Percentiles rank a stretch among this genome's conserved stretches.
Evolutionary conservation across 768 basidiomycete species (phyloP).

Genomic region (Aureoboletus auriporus): DNA sequence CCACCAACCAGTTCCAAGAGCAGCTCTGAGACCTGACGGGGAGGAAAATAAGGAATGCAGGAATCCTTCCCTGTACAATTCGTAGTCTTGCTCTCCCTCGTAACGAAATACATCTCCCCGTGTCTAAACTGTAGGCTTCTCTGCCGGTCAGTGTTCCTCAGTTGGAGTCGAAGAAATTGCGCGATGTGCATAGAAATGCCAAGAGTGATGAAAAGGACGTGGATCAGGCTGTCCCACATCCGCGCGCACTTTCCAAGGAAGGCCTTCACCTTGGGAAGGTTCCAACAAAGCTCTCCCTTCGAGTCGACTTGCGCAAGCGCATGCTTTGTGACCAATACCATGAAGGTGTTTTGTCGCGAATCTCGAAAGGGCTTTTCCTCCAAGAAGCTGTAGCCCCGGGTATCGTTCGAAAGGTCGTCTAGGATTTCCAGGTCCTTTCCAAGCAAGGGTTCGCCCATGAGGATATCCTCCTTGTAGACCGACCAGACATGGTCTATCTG

Average conservation of each 20-base stretch:
- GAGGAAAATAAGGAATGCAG: not conserved
- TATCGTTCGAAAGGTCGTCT: not conserved
- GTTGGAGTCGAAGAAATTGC: not conserved
- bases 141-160: not conserved
- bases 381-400: not conserved
- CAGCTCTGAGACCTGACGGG: not conserved
- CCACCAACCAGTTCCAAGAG: not conserved
- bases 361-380: not conserved
- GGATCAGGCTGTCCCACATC: not conserved
- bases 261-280: constrained; percentile 7
- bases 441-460: not conserved
- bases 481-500: not conserved
- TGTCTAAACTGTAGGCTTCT: not conserved
- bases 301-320: not conserved
- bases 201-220: not conserved
- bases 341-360: not conserved
- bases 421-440: not conserved
- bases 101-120: not conserved
- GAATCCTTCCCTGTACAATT: not conserved
- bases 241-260: not conserved
- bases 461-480: not conserved
- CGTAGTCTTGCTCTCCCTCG: not conserved
- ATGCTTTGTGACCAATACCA: not conserved
- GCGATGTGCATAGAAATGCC: not conserved
- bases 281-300: not conserved